Percentiles rank a stretch among this genome's conserved stretches.
Conservation (phyloP, 345 rosid genomes). For the Geranium rotundifolium region DNA sequence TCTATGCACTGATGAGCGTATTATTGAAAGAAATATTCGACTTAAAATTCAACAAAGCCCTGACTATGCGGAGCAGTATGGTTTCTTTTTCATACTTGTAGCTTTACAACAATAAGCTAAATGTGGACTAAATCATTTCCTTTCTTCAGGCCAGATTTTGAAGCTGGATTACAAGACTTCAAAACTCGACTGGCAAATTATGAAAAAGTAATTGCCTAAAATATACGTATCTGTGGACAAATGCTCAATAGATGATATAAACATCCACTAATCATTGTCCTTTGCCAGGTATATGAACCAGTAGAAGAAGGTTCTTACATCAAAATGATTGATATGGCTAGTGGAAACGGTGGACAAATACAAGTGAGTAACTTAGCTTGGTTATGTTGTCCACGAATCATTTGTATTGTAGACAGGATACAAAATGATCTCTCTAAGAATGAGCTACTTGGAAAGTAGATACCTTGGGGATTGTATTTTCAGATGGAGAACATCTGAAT, state of each 20-base stretch:
- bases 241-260: slow-evolving; percentile 6
- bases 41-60: slow-evolving; percentile 99
- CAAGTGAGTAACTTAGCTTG: slow-evolving; percentile 36
- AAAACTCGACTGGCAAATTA: slow-evolving; percentile 76
- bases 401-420: background rate
- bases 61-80: slow-evolving; percentile 97
- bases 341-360: slow-evolving; percentile 94
- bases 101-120: slow-evolving; percentile 6
- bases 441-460: no score
- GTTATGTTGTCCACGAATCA: background rate
- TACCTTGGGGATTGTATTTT: no score
- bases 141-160: slow-evolving; percentile 75
- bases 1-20: slow-evolving; percentile 79
- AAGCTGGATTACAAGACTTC: slow-evolving; percentile 81
- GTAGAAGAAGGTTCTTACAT: slow-evolving; percentile 98
- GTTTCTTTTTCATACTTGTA: slow-evolving; percentile 14
- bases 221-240: slow-evolving; percentile 6
- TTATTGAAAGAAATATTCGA: slow-evolving; percentile 95
- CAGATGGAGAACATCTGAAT: no score
- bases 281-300: slow-evolving; percentile 84
- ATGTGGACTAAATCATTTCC: slow-evolving; percentile 18
- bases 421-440: no score
- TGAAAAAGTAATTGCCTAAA: slow-evolving; percentile 47
- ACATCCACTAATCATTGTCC: slow-evolving; percentile 10
- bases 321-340: slow-evolving; percentile 99